Evolutionary conservation across 1,139 yeast species (phyloP).

Genomic region (Protomyces pachydermus): DNA sequence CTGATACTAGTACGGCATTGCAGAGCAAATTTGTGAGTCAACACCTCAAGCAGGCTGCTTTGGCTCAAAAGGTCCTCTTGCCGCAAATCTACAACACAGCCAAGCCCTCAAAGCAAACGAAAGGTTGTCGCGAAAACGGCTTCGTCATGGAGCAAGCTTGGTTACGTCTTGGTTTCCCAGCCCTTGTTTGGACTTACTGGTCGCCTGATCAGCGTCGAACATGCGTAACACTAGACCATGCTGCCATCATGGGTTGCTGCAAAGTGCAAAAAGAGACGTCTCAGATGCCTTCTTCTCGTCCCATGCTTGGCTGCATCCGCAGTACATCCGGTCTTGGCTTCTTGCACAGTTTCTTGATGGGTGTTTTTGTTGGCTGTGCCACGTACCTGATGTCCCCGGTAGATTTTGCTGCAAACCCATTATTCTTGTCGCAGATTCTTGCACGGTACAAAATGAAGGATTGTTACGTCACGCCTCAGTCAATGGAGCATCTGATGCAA

Average conservation of each 20-base stretch:
- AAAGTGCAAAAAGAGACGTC: slow-evolving; percentile 90
- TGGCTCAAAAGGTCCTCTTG: slow-evolving; percentile 42
- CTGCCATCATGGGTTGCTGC: slow-evolving; percentile 67
- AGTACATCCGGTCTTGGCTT: slow-evolving; percentile 85
- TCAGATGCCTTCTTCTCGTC: slow-evolving; percentile 64
- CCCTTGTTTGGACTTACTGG: slow-evolving; percentile 63
- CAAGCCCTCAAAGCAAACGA: slow-evolving; percentile 56
- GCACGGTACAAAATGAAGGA: slow-evolving; percentile 80
- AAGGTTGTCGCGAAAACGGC: slow-evolving; percentile 47
- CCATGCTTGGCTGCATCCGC: slow-evolving; percentile 81
- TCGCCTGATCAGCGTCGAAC: slow-evolving; percentile 68
- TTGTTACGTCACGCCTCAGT: slow-evolving; percentile 76
- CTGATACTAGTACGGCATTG: slow-evolving; percentile 61
- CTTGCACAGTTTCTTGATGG: slow-evolving; percentile 72
- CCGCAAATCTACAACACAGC: slow-evolving; percentile 64
- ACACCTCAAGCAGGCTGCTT: slow-evolving; percentile 54
- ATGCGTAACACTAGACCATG: slow-evolving; percentile 62
- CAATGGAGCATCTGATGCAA: slow-evolving; percentile 69
- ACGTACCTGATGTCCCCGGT: slow-evolving; percentile 76
- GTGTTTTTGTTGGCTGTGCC: slow-evolving; percentile 66
- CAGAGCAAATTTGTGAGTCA: slow-evolving; percentile 66
- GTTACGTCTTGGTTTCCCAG: slow-evolving; percentile 40
- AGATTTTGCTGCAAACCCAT: slow-evolving; percentile 71
- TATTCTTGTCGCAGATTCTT: slow-evolving; percentile 63
- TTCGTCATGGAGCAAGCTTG: slow-evolving; percentile 38